Base-by-base conservation (phyloP, 1,284 basidiomycete genomes). In the Cutaneotrichosporon sp. region DNA sequence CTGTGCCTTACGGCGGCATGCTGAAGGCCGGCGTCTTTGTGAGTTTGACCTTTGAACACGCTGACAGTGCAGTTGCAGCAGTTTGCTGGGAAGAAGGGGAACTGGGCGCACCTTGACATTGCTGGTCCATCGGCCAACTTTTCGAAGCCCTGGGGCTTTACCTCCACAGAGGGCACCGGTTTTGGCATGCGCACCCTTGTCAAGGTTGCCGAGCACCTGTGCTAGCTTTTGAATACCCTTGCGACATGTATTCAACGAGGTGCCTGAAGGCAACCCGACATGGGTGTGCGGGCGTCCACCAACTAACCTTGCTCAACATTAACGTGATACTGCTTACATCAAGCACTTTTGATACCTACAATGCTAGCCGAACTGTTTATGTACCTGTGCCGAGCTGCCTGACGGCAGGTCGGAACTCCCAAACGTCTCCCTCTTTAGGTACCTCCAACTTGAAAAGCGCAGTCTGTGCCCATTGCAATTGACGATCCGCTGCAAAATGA, bases 101-200 rank as follows among this genome's bases (percentile, higher is more conserved):
- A 58, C 56, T 58, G 56, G 56, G 56, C 50, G 17, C 56, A 58
- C 45, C 50, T 58, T 22, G 56, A 58, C 53, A 52, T 58, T 41
- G 56, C 56, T 2, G 56, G 56, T 17, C 56, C 56, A 12, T 42
- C 56, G 4, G 52, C 46, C 51, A 58, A 58, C 53, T 55, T 52
- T 18, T 23, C 30, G 21, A 30, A 44, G 12, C 47, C 56, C 4
- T 48, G 46, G 36, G 56, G 56, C 18, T 58, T 47, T 47, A 54
- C 52, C 12, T 39, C 56, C 18, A 52, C 50, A 17, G 56, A 58
- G 50, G 56, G 56, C 21, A 55, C 56, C 1, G 56, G 56, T 22
- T 58, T 58, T 23, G 56, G 47, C 8, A 40, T 55, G 8, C 52
- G 52, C 48, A 58, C 56, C 1, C 50, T 58, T 4, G 42, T 58